These are phyloP conservation scores for Venturia nashicola DNA, from an alignment of 2,329 filamentous ascomycete species.

Conservation along the genomic window DNA sequence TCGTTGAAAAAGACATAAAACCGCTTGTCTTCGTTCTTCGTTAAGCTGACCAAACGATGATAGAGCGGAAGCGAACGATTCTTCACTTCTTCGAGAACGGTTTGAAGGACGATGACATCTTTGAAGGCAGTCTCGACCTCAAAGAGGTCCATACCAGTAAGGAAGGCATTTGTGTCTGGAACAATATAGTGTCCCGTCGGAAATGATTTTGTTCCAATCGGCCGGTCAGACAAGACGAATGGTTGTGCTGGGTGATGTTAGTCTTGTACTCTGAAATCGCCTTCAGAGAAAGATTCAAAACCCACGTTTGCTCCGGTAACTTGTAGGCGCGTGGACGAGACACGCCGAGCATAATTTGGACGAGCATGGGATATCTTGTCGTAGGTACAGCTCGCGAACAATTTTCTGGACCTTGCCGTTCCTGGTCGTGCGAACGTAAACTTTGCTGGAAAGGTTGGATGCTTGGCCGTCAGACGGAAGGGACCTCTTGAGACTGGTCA, in stretches of 20 bases:
- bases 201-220: slow-evolving; percentile 70
- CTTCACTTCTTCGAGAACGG: slow-evolving; percentile 88
- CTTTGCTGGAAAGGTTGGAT: slow-evolving; percentile 81
- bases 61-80: slow-evolving; percentile 91
- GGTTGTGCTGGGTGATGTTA: slow-evolving; percentile 48
- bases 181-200: slow-evolving; percentile 86
- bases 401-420: slow-evolving; percentile 98
- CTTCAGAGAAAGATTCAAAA: neutral
- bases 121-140: slow-evolving; percentile 86
- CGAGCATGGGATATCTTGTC: slow-evolving; percentile 94
- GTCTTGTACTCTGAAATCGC: neutral
- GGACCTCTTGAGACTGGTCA: slow-evolving; percentile 52
- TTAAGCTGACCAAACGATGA: slow-evolving; percentile 80
- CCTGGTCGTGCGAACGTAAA: slow-evolving; percentile 88
- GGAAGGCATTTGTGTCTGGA: slow-evolving; percentile 89
- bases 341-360: slow-evolving; percentile 77
- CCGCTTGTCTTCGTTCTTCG: slow-evolving; percentile 90
- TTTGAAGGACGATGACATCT: slow-evolving; percentile 93
- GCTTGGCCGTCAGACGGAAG: slow-evolving; percentile 41
- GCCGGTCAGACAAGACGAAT: slow-evolving; percentile 80
- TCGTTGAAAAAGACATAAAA: slow-evolving; percentile 99
- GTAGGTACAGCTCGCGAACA: slow-evolving; percentile 87
- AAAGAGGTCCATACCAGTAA: slow-evolving; percentile 95
- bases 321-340: slow-evolving; percentile 59
- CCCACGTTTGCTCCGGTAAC: slow-evolving; percentile 66